Base-by-base conservation (phyloP, 768 basidiomycete genomes). In the Antrodiella citrinella region DNA sequence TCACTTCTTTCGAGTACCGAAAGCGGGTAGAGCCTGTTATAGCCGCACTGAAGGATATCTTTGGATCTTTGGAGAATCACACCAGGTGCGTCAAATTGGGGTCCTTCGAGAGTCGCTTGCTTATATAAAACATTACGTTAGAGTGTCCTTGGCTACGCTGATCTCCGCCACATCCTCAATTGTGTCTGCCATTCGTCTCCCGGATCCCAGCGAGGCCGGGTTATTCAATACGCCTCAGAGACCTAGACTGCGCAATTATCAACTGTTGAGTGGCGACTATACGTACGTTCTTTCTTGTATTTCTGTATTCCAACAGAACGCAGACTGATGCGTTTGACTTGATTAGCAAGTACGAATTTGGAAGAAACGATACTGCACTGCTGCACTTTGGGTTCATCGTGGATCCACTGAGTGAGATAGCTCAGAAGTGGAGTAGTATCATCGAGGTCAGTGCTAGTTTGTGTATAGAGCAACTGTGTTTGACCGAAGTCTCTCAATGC, bases 401-500 rank as follows among this genome's bases (percentile, higher is more conserved):
- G 5, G 91, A 98, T 62, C 94, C 95, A 0, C 62, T 96, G 23
- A 91, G 86, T 45, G 87, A 91, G 61, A 67, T 73, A 4, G 89
- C 86, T 2, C 93, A 97, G 62, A 84, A 82, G 56, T 96, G 91
- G 86, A 80, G 89, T 1, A 78, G 84, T 50, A 60, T 97, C 38
- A 64, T 95, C 21, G 72, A 84, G 66, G 91, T 92, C 52, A 52
- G 72, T 45, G 51, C 25, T 20, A 23, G 21, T 20, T 43, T 11
- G 23, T 20, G n/a, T n/a, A n/a, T n/a, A n/a, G n/a, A n/a, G 24
- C 48, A 13, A 3, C n/a, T n/a, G n/a, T n/a, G n/a, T n/a, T n/a
- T n/a, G n/a, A n/a, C n/a, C n/a, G n/a, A n/a, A n/a, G n/a, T n/a
- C n/a, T n/a, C n/a, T n/a, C n/a, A n/a, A n/a, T 42, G n/a, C 56